Base-by-base conservation (phyloP, 2,329 filamentous ascomycete genomes). In the Verticillium longisporum region DNA sequence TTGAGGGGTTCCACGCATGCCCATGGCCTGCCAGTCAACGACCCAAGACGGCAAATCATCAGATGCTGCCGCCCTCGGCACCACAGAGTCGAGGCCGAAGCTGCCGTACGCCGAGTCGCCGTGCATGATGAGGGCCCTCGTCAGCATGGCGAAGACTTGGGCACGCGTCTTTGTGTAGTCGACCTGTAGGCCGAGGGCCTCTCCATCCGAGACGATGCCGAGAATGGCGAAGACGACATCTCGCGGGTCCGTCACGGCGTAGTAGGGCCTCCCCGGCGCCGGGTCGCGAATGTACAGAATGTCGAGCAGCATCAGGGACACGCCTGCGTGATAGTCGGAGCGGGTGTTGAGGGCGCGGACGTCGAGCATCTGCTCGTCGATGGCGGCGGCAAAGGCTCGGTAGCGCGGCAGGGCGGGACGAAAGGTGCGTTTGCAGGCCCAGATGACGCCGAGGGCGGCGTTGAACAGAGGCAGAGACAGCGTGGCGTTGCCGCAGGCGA, bases 401-500 rank as follows among this genome's bases (percentile, higher is more conserved):
- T 54, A 61, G 13, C 60, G 50, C 55, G 18, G 55, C 33, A 56
- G 32, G n/a, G 15, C 15, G 15, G 55, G 15, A 1, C 4, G 15
- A n/a, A 34, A 36, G 34, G 55, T 56, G 9, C 15, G 14, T 32
- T 56, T n/a, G 32, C 32, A 36, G 33, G 32, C 15, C 33, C 53
- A 56, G 33, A 59, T 21, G 14, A 33, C 32, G 38, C 5, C 21
- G 53, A 62, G 1, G 2, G 21, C 36, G 2, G 65, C 61, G 6
- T 65, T 62, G 13, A 66, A 66, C 14, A 38, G 9, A 0, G 64
- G 59, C 0, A 67, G 36, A 6, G 57, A 33, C 26, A 65, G 54
- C 2, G 9, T 41, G 10, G 59, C 63, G 11, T n/a, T 18, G 2
- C 70, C 70, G 50, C 69, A 72, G 45, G 70, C 66, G 10, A 72